Base-by-base conservation (phyloP, 2,329 filamentous ascomycete genomes). In the Fusarium scirpi region DNA sequence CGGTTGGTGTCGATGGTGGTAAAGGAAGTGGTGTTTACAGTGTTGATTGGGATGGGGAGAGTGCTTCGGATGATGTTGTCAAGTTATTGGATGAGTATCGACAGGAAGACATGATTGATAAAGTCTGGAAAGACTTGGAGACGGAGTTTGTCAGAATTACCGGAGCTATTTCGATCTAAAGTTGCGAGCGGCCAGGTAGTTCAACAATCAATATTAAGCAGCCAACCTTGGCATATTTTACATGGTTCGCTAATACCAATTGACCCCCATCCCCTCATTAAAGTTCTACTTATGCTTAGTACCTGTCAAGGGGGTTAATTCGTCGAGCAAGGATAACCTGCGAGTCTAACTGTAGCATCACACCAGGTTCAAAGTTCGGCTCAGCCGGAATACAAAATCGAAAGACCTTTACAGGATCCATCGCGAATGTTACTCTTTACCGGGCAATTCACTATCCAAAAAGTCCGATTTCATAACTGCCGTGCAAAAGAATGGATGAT, bases 21-120 rank as follows among this genome's bases (percentile, higher is more conserved):
- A 47, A 11, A 12, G 74, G 70, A 15, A 74, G 73, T 44, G 75
- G 75, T 25, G 70, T 73, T 2, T 77, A 77, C 30, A 75, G 67
- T 13, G 45, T 76, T 40, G 64, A 75, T 40, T 72, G 63, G 62
- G 60, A 71, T 44, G 73, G 73, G 5, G 70, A 74, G 58, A 71
- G 67, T 54, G 67, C 68, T 6, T 48, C 62, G 2, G 34, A 51
- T 12, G 63, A 55, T 6, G 65, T 71, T 8, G 44, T 76, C 4
- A 49, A 67, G 38, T 20, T 71, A 3, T 30, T 76, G 4, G 58
- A 54, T 9, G 65, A 44, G 30, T 72, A 71, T 51, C 56, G 68
- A 6, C 22, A 55, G n/a, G 71, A 71, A 13, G 71, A 67, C 1
- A 25, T 63, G 20, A 63, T 74, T 13, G 75, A 74, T 18, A 70